These are phyloP conservation scores for Penicillium tannophilum DNA, from an alignment of 495 filamentous ascomycete species.

Conservation along the genomic window DNA sequence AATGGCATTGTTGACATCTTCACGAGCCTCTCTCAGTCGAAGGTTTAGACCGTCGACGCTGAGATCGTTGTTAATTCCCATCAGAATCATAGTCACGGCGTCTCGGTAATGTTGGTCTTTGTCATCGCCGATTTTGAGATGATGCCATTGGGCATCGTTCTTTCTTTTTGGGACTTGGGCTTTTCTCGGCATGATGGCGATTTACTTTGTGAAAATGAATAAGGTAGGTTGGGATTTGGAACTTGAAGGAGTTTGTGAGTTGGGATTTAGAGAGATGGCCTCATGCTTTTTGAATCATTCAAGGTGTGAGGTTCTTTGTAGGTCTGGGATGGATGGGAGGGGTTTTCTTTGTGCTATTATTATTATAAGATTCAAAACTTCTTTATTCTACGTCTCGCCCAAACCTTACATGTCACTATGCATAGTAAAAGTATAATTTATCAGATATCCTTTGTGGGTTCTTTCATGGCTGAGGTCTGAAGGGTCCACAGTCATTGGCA, in stretches of 20 bases:
- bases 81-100: neutral
- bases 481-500: no score
- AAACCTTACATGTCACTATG: no score
- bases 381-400: no score
- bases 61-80: neutral
- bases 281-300: neutral
- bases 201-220: neutral
- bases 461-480: no score
- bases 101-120: neutral
- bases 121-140: neutral
- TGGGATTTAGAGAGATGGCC: neutral
- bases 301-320: neutral
- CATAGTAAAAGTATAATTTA: no score
- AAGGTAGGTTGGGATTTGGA: neutral
- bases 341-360: neutral
- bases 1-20: neutral
- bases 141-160: neutral
- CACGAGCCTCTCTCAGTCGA: neutral
- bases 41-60: neutral
- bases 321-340: neutral
- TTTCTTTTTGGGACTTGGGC: neutral
- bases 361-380: neutral
- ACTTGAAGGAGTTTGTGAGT: neutral
- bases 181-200: neutral
- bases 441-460: no score